These are phyloP conservation scores for Colletotrichum liriopes DNA, from an alignment of 2,329 filamentous ascomycete genomes.

Conservation along the genomic window DNA sequence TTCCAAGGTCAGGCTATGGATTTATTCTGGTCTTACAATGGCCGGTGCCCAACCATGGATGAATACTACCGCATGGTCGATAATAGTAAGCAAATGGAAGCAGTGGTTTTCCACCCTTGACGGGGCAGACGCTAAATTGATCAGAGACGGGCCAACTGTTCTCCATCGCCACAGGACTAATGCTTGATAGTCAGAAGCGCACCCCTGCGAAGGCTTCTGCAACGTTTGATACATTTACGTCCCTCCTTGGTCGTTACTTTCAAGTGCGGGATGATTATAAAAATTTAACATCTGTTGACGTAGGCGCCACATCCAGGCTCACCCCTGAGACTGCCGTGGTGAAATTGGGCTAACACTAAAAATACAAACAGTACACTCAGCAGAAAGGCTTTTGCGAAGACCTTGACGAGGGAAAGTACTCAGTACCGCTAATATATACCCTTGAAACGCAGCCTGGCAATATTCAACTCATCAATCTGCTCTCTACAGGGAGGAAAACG, in stretches of 20 bases:
- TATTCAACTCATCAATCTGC: neutral
- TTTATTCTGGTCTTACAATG: neutral
- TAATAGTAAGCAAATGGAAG: neutral
- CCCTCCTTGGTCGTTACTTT: neutral
- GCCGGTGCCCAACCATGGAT: neutral
- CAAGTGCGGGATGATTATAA: conserved; percentile 1
- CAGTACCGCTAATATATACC: neutral
- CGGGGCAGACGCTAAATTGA: neutral
- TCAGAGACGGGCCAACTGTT: conserved; percentile 1
- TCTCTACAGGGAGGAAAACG: neutral
- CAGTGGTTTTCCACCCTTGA: neutral
- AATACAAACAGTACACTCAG: neutral
- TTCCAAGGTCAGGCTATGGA: conserved; percentile 8
- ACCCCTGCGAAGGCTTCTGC: neutral
- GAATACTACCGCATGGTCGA: conserved; percentile 2
- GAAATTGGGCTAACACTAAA: neutral
- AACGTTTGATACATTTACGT: neutral
- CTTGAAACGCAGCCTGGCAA: neutral
- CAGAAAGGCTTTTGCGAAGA: conserved; percentile 2
- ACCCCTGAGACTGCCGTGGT: neutral
- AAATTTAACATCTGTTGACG: neutral
- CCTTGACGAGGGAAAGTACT: neutral
- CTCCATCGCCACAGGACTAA: neutral
- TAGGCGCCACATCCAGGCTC: neutral
- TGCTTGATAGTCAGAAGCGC: neutral